Base-by-base conservation (phyloP, 169 alveolate species). In the Eimeria nieschulzi region DNA sequence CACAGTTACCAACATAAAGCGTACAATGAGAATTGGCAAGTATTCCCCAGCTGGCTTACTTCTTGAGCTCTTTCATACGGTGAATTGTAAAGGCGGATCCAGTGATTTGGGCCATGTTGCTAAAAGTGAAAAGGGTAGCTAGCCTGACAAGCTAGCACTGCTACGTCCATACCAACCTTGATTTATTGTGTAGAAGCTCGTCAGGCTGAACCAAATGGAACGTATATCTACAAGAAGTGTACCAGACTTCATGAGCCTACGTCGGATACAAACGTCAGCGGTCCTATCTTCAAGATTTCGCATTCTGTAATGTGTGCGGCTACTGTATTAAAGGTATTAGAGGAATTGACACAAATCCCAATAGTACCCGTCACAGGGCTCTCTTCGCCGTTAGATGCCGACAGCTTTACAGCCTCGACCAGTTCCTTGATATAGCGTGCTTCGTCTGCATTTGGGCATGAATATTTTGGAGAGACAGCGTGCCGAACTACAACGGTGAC, bases 221-320 rank as follows among this genome's bases (percentile, higher is more conserved):
- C 68, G 68, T 15, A 59, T 9, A n/a, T 23, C 25, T n/a, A 9
- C 56, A 9, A 21, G n/a, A 33, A 51, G 13, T 19, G 12, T 17
- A 8, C 17, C 12, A 10, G 5, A n/a, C 12, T 9, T 6, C 54
- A 23, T 21, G 90, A 76, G 26, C 87, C 88, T 73, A 93, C 96
- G 61, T 92, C 95, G n/a, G 95, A 94, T 33, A 92, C 95, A 54
- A 95, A 92, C n/a, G 93, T 86, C 73, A 95, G 72, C 25, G 96
- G 96, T 17, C 96, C 96, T 54, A 95, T 86, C 79, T 95, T 95
- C 71, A 93, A 78, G 59, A 95, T 95, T 26, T 95, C 96, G 46
- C 96, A 95, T 33, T 92, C 94, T 92, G 79, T 12, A 17, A 7
- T 23, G 55, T 7, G 25, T 0, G 23, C 25, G 21, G 53, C 23